phyloP scores from a whole-genome alignment of 2,329 filamentous ascomycete species.

The Acrocalymma vagum region DNA sequence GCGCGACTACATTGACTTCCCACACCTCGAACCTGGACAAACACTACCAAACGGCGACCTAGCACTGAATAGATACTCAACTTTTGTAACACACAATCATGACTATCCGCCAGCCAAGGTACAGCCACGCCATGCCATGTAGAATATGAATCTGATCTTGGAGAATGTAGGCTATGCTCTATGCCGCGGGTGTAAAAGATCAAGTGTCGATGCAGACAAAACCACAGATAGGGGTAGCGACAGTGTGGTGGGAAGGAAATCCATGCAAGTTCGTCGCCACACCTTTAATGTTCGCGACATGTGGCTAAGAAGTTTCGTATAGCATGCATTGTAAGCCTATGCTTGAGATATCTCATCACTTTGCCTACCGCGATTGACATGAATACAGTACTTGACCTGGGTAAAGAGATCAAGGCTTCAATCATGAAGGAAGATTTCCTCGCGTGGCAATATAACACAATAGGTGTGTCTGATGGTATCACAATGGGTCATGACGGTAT shows the following conservation, averaged over 20 bases:
- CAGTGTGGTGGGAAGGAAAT: slow-evolving; percentile 96
- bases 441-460: slow-evolving; percentile 90
- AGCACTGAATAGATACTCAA: slow-evolving; percentile 83
- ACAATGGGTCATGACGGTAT: slow-evolving; percentile 92
- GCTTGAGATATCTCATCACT: no score
- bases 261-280: slow-evolving; percentile 82
- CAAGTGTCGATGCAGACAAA: slow-evolving; percentile 84
- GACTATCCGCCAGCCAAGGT: slow-evolving; percentile 90
- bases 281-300: slow-evolving; percentile 4
- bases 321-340: slow-evolving; percentile 57
- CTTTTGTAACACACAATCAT: slow-evolving; percentile 80
- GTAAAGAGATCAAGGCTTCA: slow-evolving; percentile 81
- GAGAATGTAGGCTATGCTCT: slow-evolving; percentile 81
- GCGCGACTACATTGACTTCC: no score
- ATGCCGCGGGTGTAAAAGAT: slow-evolving; percentile 85
- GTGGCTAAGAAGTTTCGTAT: slow-evolving; percentile 17
- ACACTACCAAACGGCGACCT: slow-evolving; percentile 68
- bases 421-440: slow-evolving; percentile 84
- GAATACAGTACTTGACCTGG: slow-evolving; percentile 76
- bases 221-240: slow-evolving; percentile 87
- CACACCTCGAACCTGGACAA: no score
- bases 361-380: background rate
- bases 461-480: slow-evolving; percentile 87
- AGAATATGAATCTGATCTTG: background rate
- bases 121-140: slow-evolving; percentile 18